These are phyloP conservation scores for Verticillium alfalfae DNA, from an alignment of 2,329 filamentous ascomycete genomes.

Conservation along the genomic window DNA sequence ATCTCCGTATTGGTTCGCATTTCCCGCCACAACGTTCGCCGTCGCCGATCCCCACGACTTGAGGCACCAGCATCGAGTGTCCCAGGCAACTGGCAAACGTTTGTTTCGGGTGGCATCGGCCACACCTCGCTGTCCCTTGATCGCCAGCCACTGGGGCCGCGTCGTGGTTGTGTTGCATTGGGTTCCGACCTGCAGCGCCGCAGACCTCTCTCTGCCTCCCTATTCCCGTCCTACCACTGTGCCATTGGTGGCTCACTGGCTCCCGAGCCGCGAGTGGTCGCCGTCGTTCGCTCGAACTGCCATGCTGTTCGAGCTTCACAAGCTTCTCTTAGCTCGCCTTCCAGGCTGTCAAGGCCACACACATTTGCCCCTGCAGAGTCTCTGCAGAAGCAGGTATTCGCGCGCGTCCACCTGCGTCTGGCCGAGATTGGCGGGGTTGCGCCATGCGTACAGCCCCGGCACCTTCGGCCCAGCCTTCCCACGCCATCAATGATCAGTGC, in stretches of 20 bases:
- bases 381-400: neutral
- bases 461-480: neutral
- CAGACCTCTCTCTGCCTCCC: neutral
- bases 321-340: neutral
- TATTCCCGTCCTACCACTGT: neutral
- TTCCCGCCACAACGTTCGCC: too few relatives aligned
- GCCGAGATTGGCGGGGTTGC: neutral
- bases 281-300: neutral
- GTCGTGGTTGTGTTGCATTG: neutral
- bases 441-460: neutral
- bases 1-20: too few relatives aligned
- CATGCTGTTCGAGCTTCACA: neutral
- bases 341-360: neutral
- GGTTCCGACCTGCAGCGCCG: neutral
- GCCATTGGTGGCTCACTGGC: neutral
- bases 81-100: neutral
- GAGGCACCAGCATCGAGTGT: too few relatives aligned
- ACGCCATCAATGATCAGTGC: neutral
- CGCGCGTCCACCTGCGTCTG: neutral
- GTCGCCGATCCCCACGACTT: too few relatives aligned
- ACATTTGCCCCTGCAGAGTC: neutral
- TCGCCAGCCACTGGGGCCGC: neutral
- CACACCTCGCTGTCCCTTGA: neutral
- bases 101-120: neutral
- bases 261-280: neutral